Conservation (phyloP, 2,329 filamentous ascomycete species). For the Sarocladium kiliense region DNA sequence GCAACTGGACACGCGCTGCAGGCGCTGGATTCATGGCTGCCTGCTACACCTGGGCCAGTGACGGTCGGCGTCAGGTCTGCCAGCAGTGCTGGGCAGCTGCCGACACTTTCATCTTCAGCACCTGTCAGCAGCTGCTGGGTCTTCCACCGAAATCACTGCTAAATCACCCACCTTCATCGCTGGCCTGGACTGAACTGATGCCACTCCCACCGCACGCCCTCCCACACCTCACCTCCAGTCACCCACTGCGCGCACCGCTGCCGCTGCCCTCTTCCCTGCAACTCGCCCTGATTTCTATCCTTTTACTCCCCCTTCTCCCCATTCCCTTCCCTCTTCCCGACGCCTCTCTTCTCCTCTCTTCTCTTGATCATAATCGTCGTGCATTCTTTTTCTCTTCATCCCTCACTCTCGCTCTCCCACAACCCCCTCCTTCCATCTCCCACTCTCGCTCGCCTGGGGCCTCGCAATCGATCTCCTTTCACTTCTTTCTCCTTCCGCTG, state of each 20-base stretch:
- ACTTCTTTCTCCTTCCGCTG: slow-evolving; percentile 4
- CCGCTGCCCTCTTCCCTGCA: slow-evolving; percentile 1
- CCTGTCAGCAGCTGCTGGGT: no score
- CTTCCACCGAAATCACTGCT: no score
- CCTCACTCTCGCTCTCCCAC: slow-evolving; percentile 14
- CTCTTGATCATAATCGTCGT: slow-evolving; percentile 5
- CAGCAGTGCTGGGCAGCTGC: no score
- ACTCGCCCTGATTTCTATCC: slow-evolving; percentile 4
- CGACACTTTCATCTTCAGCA: no score
- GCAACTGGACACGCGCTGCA: no score
- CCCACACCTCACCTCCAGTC: not conserved
- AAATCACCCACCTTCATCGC: no score
- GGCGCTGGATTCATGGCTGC: no score
- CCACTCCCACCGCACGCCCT: not conserved
- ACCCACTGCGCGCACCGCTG: not conserved
- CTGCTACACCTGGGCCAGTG: no score
- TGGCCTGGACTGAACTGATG: no score
- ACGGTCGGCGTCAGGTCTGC: no score
- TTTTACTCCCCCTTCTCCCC: slow-evolving; percentile 17
- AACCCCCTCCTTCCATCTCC: slow-evolving; percentile 24
- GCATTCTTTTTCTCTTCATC: slow-evolving; percentile 14
- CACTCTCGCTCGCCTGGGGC: slow-evolving; percentile 6
- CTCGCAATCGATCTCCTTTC: slow-evolving; percentile 9
- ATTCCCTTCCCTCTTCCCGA: slow-evolving; percentile 15
- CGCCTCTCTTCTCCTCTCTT: slow-evolving; percentile 13